phyloP scores from a whole-genome alignment of 1,284 basidiomycete genomes.

The Vanrija sp. region DNA sequence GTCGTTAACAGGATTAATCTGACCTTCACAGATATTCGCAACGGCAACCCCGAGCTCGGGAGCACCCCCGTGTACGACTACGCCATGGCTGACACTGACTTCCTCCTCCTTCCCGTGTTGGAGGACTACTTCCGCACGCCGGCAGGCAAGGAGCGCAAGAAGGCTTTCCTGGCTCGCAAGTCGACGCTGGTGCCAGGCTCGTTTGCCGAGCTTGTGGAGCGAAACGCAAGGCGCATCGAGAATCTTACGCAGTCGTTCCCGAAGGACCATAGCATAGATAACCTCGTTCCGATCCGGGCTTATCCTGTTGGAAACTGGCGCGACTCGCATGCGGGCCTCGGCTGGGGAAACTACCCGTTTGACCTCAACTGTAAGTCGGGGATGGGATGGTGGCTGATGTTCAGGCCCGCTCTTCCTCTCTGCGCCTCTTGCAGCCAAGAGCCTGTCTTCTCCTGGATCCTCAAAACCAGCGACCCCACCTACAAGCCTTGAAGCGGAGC shows the following conservation, averaged over 20 bases:
- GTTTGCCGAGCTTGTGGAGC: conserved; percentile 42
- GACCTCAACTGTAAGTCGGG: conserved; percentile 51
- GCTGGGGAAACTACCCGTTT: conserved; percentile 54
- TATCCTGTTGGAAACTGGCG: conserved; percentile 54
- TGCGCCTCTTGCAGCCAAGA: conserved; percentile 51
- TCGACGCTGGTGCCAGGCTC: conserved; percentile 50
- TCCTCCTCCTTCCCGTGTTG: conserved; percentile 51
- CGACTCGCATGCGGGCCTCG: conserved; percentile 54
- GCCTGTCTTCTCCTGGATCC: too few species aligned
- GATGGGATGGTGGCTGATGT: not conserved
- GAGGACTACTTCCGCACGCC: conserved; percentile 50
- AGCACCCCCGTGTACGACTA: conserved; percentile 51
- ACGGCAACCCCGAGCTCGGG: conserved; percentile 48
- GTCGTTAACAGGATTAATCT: conserved; percentile 17
- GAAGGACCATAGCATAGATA: conserved; percentile 21
- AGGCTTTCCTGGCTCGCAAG: conserved; percentile 34
- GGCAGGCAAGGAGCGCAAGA: conserved; percentile 26
- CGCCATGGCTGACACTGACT: conserved; percentile 52
- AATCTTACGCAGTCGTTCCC: conserved; percentile 47
- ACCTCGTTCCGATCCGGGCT: conserved; percentile 46
- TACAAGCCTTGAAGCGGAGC: conserved; percentile 46
- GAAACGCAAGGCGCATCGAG: conserved; percentile 27
- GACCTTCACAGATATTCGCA: conserved; percentile 36
- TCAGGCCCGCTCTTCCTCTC: conserved; percentile 53
- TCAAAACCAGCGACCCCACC: too few species aligned